Evolutionary conservation across 768 basidiomycete species (phyloP).

Genomic region (Phlebiopsis gigantea): DNA sequence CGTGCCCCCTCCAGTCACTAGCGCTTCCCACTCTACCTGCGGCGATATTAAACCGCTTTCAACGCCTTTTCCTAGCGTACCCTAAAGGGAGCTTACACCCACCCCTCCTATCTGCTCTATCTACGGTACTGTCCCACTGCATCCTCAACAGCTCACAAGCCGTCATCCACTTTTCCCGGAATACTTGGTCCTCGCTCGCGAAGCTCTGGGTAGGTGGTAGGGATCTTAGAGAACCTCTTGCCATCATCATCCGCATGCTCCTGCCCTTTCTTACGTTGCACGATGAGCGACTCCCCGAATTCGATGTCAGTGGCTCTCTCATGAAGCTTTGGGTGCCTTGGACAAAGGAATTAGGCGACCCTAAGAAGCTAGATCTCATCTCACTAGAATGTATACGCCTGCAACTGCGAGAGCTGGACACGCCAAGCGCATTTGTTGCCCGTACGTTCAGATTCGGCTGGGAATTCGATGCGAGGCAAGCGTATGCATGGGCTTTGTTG

Average conservation of each 20-base stretch:
- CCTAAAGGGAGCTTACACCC: conserved; percentile 79
- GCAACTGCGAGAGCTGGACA: conserved; percentile 28
- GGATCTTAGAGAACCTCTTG: conserved; percentile 69
- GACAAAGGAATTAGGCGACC: conserved; percentile 55
- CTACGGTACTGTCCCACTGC: conserved; percentile 66
- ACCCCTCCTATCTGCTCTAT: conserved; percentile 65
- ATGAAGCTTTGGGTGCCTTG: conserved; percentile 50
- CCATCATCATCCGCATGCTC: conserved; percentile 65
- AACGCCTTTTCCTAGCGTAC: conserved; percentile 60
- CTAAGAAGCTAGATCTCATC: conserved; percentile 62
- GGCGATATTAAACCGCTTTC: conserved; percentile 54
- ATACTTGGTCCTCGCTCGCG: conserved; percentile 60
- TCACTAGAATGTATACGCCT: conserved; percentile 63
- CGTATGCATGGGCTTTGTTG: conserved; percentile 72
- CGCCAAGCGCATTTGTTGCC: conserved; percentile 46
- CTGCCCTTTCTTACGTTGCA: conserved; percentile 48
- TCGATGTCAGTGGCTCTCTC: conserved; percentile 27
- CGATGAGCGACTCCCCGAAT: neutral
- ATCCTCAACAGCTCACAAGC: conserved; percentile 66
- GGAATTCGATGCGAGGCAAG: conserved; percentile 65
- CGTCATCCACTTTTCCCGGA: conserved; percentile 54
- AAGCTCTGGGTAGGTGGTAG: conserved; percentile 71
- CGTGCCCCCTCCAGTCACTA: conserved; percentile 50
- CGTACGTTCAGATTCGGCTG: conserved; percentile 68
- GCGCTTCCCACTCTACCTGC: conserved; percentile 37